phyloP scores from a whole-genome alignment of 257 asterid genomes.

The Capsicum chinense region DNA sequence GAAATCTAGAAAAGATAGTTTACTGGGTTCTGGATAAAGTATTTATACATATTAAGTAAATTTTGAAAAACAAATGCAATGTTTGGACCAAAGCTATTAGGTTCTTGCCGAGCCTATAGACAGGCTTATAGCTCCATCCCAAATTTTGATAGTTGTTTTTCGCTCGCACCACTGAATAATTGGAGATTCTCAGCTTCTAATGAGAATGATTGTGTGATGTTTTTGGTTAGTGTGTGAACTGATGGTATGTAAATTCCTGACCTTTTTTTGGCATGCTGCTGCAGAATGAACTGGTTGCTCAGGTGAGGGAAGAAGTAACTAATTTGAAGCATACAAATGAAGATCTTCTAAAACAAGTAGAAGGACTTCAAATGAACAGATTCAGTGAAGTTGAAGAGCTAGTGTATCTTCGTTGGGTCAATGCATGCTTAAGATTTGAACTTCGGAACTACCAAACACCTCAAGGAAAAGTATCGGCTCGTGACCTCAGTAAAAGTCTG shows the following conservation, averaged over 20 bases:
- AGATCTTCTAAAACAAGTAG: conserved; percentile 89
- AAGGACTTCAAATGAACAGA: conserved; percentile 95
- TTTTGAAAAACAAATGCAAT: neutral
- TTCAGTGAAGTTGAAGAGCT: conserved; percentile 98
- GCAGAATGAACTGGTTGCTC: conserved; percentile 87
- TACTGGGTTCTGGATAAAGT: neutral
- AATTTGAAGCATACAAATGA: conserved; percentile 74
- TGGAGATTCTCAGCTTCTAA: neutral
- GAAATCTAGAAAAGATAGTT: neutral
- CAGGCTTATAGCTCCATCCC: neutral
- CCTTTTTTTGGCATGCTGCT: conserved; percentile 35
- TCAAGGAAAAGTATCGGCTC: conserved; percentile 78
- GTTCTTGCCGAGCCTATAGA: neutral
- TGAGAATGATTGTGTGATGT: neutral
- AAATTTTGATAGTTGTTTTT: neutral
- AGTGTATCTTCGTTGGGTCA: conserved; percentile 98
- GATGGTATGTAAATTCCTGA: conserved; percentile 22
- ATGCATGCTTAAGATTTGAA: conserved; percentile 87
- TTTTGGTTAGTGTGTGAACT: neutral
- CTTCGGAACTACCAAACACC: conserved; percentile 86
- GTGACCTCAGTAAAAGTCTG: conserved; percentile 74
- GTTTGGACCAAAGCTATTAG: conserved; percentile 15
- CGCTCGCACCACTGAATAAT: neutral
- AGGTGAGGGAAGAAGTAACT: conserved; percentile 74
- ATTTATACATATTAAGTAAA: neutral